Evolutionary conservation across 2,329 filamentous ascomycete species (phyloP).

Genomic region (Dactylellina drechsleri): DNA sequence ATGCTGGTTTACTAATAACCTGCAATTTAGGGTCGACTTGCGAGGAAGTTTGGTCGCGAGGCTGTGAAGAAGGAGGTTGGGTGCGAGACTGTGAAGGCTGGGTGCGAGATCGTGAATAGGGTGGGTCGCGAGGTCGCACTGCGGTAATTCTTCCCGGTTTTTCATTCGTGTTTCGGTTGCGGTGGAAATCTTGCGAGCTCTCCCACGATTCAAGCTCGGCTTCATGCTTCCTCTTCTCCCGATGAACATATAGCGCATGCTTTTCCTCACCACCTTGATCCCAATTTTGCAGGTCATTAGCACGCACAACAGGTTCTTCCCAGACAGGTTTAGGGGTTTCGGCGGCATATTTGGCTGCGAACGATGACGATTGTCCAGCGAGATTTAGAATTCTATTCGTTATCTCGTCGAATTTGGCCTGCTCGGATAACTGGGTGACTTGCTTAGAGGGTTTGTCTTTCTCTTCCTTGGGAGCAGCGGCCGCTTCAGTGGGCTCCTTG

Average conservation of each 20-base stretch:
- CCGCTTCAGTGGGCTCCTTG: too few relatives aligned
- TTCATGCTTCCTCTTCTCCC: neutral
- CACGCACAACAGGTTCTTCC: neutral
- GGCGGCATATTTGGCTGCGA: neutral
- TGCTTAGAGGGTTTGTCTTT: neutral
- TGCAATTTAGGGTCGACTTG: conserved; percentile 38
- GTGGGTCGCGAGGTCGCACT: too few relatives aligned
- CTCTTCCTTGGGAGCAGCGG: neutral
- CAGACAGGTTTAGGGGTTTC: neutral
- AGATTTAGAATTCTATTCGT: conserved; percentile 23
- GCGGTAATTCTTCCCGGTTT: too few relatives aligned
- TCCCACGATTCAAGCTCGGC: conserved; percentile 16
- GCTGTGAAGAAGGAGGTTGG: neutral
- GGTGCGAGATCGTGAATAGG: too few relatives aligned
- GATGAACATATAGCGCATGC: neutral
- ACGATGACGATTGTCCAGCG: conserved; percentile 2
- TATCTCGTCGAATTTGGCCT: conserved; percentile 24
- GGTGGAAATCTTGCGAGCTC: neutral
- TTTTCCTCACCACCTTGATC: neutral
- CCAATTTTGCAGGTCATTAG: neutral
- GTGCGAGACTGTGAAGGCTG: too few relatives aligned
- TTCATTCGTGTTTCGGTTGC: conserved; percentile 4
- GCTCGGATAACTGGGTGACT: conserved; percentile 1
- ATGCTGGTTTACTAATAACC: conserved; percentile 53
- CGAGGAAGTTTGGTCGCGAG: neutral